These are phyloP conservation scores for Colletotrichum orchidophilum DNA, from an alignment of 2,329 filamentous ascomycete genomes.

Conservation along the genomic window DNA sequence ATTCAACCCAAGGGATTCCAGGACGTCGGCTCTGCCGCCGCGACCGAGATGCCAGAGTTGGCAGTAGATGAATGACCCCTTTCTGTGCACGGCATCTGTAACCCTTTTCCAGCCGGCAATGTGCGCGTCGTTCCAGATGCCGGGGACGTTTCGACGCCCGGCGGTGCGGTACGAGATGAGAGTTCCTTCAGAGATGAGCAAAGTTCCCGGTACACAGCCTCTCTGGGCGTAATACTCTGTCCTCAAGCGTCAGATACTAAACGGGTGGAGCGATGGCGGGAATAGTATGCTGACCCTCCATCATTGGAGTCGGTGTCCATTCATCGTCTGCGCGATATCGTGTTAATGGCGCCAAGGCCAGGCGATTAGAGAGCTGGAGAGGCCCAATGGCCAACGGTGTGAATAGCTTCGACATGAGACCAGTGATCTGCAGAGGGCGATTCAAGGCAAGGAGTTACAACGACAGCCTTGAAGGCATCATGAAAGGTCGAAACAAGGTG, in stretches of 20 bases:
- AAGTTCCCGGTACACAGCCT: slow-evolving; percentile 47
- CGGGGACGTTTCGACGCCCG: slow-evolving; percentile 60
- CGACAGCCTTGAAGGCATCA: not conserved
- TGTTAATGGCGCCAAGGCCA: slow-evolving; percentile 37
- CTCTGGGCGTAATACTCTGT: slow-evolving; percentile 43
- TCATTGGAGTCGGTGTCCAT: slow-evolving; percentile 30
- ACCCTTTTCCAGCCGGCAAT: slow-evolving; percentile 68
- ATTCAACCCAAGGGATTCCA: slow-evolving; percentile 55
- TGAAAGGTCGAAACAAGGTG: not conserved
- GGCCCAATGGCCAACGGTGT: slow-evolving; percentile 33
- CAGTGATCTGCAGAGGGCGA: not conserved
- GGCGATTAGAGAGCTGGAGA: slow-evolving; percentile 33
- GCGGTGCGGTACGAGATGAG: slow-evolving; percentile 58
- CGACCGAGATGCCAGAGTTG: slow-evolving; percentile 75
- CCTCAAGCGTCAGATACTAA: not conserved
- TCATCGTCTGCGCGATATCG: slow-evolving; percentile 38
- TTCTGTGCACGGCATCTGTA: slow-evolving; percentile 70
- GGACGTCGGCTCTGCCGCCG: slow-evolving; percentile 47
- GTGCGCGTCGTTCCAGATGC: slow-evolving; percentile 66
- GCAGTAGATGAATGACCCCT: slow-evolving; percentile 68
- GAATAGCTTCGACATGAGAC: slow-evolving; percentile 35
- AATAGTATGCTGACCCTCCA: slow-evolving; percentile 29
- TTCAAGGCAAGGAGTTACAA: not conserved
- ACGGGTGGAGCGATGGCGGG: too few relatives aligned
- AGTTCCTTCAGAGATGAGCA: slow-evolving; percentile 68